These are phyloP conservation scores for Naegleria fowleri DNA, from an alignment of 208 protist species.

Conservation along the genomic window DNA sequence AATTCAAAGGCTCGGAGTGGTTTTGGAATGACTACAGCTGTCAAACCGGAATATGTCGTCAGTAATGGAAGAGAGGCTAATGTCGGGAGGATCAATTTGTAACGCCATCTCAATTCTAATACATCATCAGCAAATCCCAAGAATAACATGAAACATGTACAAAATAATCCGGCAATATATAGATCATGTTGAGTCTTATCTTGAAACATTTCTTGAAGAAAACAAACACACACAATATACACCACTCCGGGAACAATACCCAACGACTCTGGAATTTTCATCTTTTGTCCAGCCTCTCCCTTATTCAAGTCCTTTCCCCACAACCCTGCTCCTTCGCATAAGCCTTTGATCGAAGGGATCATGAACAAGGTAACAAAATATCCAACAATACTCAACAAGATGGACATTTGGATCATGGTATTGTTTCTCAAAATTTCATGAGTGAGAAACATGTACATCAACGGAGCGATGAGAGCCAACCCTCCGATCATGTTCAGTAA, in stretches of 20 bases:
- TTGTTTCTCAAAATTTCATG: slow-evolving; percentile 29
- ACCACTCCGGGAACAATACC: slow-evolving; percentile 57
- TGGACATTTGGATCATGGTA: background rate
- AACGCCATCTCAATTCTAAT: slow-evolving; percentile 91
- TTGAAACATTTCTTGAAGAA: slow-evolving; percentile 33
- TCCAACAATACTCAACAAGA: slow-evolving; percentile 24
- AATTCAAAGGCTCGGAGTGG: slow-evolving; percentile 40
- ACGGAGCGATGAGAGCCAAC: background rate
- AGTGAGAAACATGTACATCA: background rate
- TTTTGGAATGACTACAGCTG: slow-evolving; percentile 74
- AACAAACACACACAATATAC: slow-evolving; percentile 55
- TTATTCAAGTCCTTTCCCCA: slow-evolving; percentile 11
- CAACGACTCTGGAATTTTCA: slow-evolving; percentile 54
- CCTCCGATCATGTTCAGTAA: background rate
- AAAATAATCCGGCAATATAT: slow-evolving; percentile 80
- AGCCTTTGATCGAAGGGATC: background rate
- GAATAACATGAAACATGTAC: slow-evolving; percentile 94
- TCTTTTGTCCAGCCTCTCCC: slow-evolving; percentile 10
- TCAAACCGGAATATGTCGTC: slow-evolving; percentile 68
- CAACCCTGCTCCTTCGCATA: background rate
- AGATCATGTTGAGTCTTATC: slow-evolving; percentile 46
- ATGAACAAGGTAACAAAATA: background rate
- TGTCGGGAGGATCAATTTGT: slow-evolving; percentile 94
- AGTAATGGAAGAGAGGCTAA: slow-evolving; percentile 87
- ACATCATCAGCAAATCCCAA: slow-evolving; percentile 99